These are phyloP conservation scores for Alnus rubra DNA, from an alignment of 306 rosid genomes.

Conservation along the genomic window DNA sequence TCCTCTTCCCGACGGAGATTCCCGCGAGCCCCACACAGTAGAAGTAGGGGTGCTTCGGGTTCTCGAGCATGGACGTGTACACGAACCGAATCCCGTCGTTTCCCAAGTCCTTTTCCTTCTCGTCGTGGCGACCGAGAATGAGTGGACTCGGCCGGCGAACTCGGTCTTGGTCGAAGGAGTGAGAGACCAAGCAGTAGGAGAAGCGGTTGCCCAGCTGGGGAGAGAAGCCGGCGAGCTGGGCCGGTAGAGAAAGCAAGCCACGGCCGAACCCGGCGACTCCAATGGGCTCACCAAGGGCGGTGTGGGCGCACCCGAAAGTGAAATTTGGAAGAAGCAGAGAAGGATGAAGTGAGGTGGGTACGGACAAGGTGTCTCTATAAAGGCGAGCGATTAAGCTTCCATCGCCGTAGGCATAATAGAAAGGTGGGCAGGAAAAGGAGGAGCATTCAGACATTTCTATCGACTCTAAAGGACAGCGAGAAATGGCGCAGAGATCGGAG, in stretches of 20 bases:
- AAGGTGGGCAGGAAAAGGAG: constrained; percentile 65
- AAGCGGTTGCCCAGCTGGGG: constrained; percentile 79
- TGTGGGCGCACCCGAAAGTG: constrained; percentile 89
- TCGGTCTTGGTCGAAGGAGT: constrained; percentile 65
- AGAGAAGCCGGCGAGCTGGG: constrained; percentile 59
- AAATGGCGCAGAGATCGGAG: constrained; percentile 77
- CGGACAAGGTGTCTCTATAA: constrained; percentile 42
- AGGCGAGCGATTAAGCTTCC: constrained; percentile 83
- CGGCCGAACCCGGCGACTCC: constrained; percentile 97
- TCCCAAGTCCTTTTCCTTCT: constrained; percentile 23
- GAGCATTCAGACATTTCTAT: constrained; percentile 78
- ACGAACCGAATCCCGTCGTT: constrained; percentile 36
- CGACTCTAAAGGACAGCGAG: constrained; percentile 67
- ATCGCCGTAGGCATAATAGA: constrained; percentile 87
- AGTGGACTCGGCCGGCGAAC: constrained; percentile 80
- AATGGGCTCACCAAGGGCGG: constrained; percentile 82
- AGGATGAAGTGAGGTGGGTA: constrained; percentile 42
- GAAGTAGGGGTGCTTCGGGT: constrained; percentile 83
- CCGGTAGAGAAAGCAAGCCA: constrained; percentile 71
- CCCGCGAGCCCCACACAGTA: constrained; percentile 75
- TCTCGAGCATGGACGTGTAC: constrained; percentile 72
- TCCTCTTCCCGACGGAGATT: constrained; percentile 57
- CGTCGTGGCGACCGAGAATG: constrained; percentile 61
- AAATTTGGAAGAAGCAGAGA: constrained; percentile 58
- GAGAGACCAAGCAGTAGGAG: constrained; percentile 87